These are phyloP conservation scores for Rutstroemia sydowiana DNA, from an alignment of 2,329 filamentous ascomycete genomes.

Conservation along the genomic window DNA sequence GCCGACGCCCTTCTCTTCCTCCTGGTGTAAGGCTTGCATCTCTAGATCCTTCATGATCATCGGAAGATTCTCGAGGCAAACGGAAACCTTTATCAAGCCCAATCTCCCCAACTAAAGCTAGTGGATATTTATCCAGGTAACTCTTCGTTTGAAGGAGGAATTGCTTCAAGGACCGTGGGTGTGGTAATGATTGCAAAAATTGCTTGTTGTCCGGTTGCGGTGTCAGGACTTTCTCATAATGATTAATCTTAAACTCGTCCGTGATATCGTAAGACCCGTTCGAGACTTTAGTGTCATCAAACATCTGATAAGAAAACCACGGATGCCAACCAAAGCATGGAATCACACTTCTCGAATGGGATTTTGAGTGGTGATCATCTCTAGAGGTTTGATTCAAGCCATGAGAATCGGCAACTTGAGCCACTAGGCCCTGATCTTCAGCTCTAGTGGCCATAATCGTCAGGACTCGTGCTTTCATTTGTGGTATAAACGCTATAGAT, in stretches of 20 bases:
- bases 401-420: slow-evolving; percentile 48
- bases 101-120: slow-evolving; percentile 68
- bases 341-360: slow-evolving; percentile 39
- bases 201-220: slow-evolving; percentile 42
- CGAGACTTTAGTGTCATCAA: slow-evolving; percentile 43
- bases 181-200: slow-evolving; percentile 45
- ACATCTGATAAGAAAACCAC: slow-evolving; percentile 77
- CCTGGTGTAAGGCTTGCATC: slow-evolving; percentile 55
- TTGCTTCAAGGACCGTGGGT: slow-evolving; percentile 50
- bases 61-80: slow-evolving; percentile 54
- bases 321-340: slow-evolving; percentile 84
- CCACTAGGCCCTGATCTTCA: slow-evolving; percentile 69
- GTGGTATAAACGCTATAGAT: slow-evolving; percentile 47
- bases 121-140: slow-evolving; percentile 49
- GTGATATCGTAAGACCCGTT: slow-evolving; percentile 5
- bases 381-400: slow-evolving; percentile 35
- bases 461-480: slow-evolving; percentile 59
- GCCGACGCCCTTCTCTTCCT: slow-evolving; percentile 58
- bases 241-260: slow-evolving; percentile 38
- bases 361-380: slow-evolving; percentile 19
- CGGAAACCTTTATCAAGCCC: slow-evolving; percentile 73
- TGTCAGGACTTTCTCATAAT: slow-evolving; percentile 61
- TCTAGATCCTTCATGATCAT: slow-evolving; percentile 33
- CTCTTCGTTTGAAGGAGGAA: slow-evolving; percentile 49
- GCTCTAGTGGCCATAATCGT: slow-evolving; percentile 72